Evolutionary conservation across 495 filamentous ascomycete species (phyloP), one percentile per base, ranked within the genome.

Genomic region (Aspergillus baeticus): DNA sequence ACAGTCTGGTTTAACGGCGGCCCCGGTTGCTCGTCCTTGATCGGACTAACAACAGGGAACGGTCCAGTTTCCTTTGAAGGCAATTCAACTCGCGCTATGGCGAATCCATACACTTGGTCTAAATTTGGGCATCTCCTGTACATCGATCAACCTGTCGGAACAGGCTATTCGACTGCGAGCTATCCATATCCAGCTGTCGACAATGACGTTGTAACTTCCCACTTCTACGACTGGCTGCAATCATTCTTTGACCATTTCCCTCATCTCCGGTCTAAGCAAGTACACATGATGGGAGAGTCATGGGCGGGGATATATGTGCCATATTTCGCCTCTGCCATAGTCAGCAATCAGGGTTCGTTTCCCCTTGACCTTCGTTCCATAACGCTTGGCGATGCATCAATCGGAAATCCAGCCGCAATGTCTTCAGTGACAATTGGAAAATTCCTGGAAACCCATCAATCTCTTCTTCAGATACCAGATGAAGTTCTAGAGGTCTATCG

Each of bases 1-100:
- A 74, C 73, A 6, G 69, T 72, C 13, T 85, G 78, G 75, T 75
- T 84, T 57, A 83, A 83, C 46, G 82, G 83, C 13, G 82, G 81
- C 2, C 81, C 81, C 3, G 81, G 81, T 21, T 80, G 72, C 55
- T 72, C 69, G 3, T 75, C 73, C 13, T 78, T 83, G 75, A 81
- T 81, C 46, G 81, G 81, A 5, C 61, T 85, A 8, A 84, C 84
- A 58, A 70, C 77, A 55, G 80, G 84, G 54, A 80, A 81, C 56
- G 81, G 79, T 0, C 82, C 80, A 7, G 83, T 81, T 42, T 77
- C 78, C 37, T 83, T 84, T 54, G 66, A 74, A 48, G 73, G 80
- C 51, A 75, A 73, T 20, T 63, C 69, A n/a, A 75, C 68, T 23
- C 68, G 61, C 14, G 78, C 78, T 2, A 73, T 74, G 1, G 58